Evolutionary conservation across 2,329 filamentous ascomycete species (phyloP), one percentile per base, ranked within the genome.

Genomic region (Neonectria hederae): DNA sequence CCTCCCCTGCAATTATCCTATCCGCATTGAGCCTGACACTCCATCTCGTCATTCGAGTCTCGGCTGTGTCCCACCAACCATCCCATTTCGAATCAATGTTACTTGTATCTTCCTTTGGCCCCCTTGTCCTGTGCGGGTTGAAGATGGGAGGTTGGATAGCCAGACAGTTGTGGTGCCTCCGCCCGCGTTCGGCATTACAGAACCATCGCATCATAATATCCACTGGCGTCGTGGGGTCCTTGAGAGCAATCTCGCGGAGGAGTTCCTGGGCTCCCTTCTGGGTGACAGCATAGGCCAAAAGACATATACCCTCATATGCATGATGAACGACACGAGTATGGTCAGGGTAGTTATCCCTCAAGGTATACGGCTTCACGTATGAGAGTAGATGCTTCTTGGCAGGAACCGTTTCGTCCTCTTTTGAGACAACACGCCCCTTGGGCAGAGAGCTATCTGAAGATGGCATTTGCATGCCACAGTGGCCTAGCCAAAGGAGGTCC

Each of bases 401-500:
- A 0, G 81, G 76, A 0, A 82, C 79, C 0, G 81, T 82, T 1
- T 38, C 45, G 58, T 83, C 80, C 46, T 76, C 57, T 2, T 62
- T 40, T 24, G 69, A 72, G n/a, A 77, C 71, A 7, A 81, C 70
- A 5, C 77, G 74, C 0, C 72, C 74, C 40, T 74, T 74, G 2
- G 78, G 71, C 2, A 75, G 65, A 24, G 9, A 6, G 32, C 61
- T 54, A 52, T 62, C 19, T 17, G 24, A 52, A 21, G 76, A 73
- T 14, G 48, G 48, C 49, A 80, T 76, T 22, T 73, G 67, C 72
- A 77, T 76, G 5, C 81, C 81, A 62, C 83, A 85, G 68, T 84
- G 82, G 24, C 84, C 84, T 1, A 84, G 71, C 83, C 83, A 86
- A 9, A 86, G 78, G 3, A 86, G 65, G 62, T 86, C 84, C 84